Percentiles rank a stretch among this genome's conserved stretches.
Evolutionary conservation across 108 stramenopile genomes (phyloP).

Genomic region (Aurantiochytrium sp.): DNA sequence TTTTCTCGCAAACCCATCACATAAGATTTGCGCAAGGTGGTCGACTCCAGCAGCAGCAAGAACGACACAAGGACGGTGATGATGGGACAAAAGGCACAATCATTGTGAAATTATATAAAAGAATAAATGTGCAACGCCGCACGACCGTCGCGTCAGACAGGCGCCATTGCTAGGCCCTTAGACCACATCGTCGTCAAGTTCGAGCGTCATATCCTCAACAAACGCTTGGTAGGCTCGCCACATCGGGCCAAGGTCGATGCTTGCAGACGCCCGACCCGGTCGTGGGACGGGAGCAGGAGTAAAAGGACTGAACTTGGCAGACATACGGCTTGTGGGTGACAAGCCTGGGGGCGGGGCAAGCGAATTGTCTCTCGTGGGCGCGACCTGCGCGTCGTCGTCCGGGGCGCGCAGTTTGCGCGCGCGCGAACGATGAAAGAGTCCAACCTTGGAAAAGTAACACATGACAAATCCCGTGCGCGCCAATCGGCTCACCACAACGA

Average conservation of each 20-base stretch:
- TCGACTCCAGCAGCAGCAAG: too few relatives aligned
- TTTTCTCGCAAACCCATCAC: too few relatives aligned
- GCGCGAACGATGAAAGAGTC: neutral
- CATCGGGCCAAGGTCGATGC: neutral
- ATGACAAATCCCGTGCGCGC: neutral
- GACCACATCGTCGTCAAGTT: neutral
- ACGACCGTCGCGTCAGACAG: too few relatives aligned
- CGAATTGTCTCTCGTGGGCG: neutral
- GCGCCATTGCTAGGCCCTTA: neutral
- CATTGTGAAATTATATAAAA: too few relatives aligned
- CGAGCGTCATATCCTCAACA: neutral
- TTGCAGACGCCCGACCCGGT: neutral
- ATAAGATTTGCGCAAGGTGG: too few relatives aligned
- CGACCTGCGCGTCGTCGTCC: neutral
- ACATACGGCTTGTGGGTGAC: neutral
- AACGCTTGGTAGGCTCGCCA: neutral
- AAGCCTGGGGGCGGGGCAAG: neutral
- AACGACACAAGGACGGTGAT: too few relatives aligned
- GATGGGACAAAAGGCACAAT: too few relatives aligned
- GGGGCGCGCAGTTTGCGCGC: neutral
- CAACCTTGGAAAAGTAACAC: neutral
- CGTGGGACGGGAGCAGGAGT: neutral
- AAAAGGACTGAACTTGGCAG: neutral
- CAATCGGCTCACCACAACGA: neutral
- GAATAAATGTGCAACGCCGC: too few relatives aligned